These are phyloP conservation scores for Saccharomycopsis javanensis DNA, from an alignment of 805 yeast genomes.

Conservation along the genomic window DNA sequence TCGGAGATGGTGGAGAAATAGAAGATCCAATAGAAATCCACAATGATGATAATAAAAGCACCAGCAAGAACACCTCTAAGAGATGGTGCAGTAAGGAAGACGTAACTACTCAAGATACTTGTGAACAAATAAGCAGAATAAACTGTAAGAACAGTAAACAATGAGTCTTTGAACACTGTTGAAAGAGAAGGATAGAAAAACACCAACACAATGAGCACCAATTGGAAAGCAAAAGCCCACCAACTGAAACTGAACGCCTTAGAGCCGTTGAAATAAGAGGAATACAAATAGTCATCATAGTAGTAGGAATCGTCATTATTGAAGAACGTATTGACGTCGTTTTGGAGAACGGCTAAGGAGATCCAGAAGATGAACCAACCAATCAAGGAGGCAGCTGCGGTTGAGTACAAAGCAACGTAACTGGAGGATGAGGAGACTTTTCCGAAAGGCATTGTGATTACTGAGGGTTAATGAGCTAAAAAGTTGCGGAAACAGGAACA, in stretches of 20 bases:
- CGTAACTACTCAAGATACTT: background rate
- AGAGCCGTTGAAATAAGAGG: background rate
- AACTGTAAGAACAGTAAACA: background rate
- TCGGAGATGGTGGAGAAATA: background rate
- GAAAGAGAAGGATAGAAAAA: background rate
- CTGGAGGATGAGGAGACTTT: background rate
- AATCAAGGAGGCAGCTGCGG: background rate
- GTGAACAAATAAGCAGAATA: background rate
- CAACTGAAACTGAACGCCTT: background rate
- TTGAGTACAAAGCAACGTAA: background rate
- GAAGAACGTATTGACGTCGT: background rate
- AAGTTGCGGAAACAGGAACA: no score
- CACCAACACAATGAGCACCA: background rate
- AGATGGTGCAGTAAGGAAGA: background rate
- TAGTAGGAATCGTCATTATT: background rate
- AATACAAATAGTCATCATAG: background rate
- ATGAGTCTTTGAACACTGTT: background rate
- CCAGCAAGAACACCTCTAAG: background rate
- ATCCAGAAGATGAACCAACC: slow-evolving; percentile 5
- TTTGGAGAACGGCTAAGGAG: background rate
- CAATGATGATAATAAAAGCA: background rate
- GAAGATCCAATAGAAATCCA: slow-evolving; percentile 8
- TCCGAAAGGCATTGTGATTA: background rate
- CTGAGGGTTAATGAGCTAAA: background rate
- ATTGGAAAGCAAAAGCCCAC: slow-evolving; percentile 7